Conservation (phyloP, 306 rosid genomes). For the Coriaria nepalensis region DNA sequence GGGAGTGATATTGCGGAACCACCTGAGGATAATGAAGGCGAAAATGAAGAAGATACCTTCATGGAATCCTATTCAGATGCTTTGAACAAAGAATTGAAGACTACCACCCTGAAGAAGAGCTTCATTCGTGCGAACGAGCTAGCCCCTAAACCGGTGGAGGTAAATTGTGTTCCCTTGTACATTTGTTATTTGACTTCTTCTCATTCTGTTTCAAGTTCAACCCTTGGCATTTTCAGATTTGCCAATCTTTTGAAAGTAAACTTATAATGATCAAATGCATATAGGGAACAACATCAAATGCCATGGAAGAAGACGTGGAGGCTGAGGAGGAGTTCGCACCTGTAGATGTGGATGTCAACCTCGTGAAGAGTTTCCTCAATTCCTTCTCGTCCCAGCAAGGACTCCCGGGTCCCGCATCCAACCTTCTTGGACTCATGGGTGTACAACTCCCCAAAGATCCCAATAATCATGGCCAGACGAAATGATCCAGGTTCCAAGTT, state of each 20-base stretch:
- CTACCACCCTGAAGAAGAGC: slow-evolving; percentile 61
- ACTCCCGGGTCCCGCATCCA: slow-evolving; percentile 98
- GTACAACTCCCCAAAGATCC: slow-evolving; percentile 60
- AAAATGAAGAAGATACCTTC: slow-evolving; percentile 36
- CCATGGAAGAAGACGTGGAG: slow-evolving; percentile 29
- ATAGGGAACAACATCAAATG: slow-evolving; percentile 52
- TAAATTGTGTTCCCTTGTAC: slow-evolving; percentile 11
- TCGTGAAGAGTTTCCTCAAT: slow-evolving; percentile 81
- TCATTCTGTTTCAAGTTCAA: neutral
- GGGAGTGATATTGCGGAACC: slow-evolving; percentile 34
- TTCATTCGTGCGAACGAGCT: slow-evolving; percentile 72
- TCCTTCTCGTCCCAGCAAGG: slow-evolving; percentile 94
- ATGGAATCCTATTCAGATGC: slow-evolving; percentile 62
- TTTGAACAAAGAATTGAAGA: slow-evolving; percentile 55
- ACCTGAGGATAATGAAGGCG: slow-evolving; percentile 14
- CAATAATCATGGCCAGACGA: slow-evolving; percentile 38
- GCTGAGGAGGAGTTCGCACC: slow-evolving; percentile 72
- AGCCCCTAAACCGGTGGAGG: slow-evolving; percentile 60
- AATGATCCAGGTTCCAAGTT: neutral
- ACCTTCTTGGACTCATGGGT: slow-evolving; percentile 90
- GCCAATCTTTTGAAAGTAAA: neutral
- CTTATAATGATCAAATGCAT: slow-evolving; percentile 4
- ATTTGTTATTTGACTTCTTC: neutral
- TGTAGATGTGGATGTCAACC: slow-evolving; percentile 84
- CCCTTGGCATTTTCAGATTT: neutral